phyloP scores from a whole-genome alignment of 1,139 yeast species.

The Saccharomycopsis hybrid region DNA sequence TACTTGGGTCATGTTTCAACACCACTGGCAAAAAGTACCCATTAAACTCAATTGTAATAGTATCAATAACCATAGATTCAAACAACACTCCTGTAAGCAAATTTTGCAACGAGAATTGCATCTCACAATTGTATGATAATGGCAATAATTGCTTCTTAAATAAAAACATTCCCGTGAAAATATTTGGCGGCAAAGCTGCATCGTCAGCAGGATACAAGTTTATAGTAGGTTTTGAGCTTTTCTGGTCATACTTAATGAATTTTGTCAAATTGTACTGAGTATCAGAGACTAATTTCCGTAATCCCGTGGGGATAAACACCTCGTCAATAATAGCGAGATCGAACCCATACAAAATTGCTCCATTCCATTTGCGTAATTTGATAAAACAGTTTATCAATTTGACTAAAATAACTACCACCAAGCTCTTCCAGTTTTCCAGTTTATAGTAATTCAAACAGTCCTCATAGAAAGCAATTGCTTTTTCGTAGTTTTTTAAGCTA shows the following conservation, averaged over 20 bases:
- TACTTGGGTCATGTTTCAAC: slow-evolving; percentile 22
- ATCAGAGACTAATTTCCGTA: background rate
- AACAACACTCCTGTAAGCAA: slow-evolving; percentile 25
- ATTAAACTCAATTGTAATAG: slow-evolving; percentile 24
- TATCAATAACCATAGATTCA: slow-evolving; percentile 23
- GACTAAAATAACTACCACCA: slow-evolving; percentile 27
- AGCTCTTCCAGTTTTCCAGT: slow-evolving; percentile 30
- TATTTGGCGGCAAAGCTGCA: slow-evolving; percentile 19
- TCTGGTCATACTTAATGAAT: slow-evolving; percentile 6
- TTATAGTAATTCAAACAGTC: slow-evolving; percentile 30
- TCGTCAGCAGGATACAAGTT: slow-evolving; percentile 25
- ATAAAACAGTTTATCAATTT: slow-evolving; percentile 32
- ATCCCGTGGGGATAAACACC: no score
- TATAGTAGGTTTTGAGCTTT: slow-evolving; percentile 21
- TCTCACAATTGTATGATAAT: slow-evolving; percentile 24
- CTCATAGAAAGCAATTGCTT: slow-evolving; percentile 38
- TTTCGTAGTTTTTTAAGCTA: slow-evolving; percentile 29
- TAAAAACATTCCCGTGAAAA: slow-evolving; percentile 24
- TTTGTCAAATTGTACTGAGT: background rate
- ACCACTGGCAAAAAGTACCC: slow-evolving; percentile 22
- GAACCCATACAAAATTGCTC: slow-evolving; percentile 28
- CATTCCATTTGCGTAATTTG: slow-evolving; percentile 27
- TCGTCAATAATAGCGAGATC: slow-evolving; percentile 26
- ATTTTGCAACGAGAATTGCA: slow-evolving; percentile 30
- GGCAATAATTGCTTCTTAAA: slow-evolving; percentile 24